Conservation (phyloP, 192 early-diverging fungal genomes). For the Coemansia sp. region DNA sequence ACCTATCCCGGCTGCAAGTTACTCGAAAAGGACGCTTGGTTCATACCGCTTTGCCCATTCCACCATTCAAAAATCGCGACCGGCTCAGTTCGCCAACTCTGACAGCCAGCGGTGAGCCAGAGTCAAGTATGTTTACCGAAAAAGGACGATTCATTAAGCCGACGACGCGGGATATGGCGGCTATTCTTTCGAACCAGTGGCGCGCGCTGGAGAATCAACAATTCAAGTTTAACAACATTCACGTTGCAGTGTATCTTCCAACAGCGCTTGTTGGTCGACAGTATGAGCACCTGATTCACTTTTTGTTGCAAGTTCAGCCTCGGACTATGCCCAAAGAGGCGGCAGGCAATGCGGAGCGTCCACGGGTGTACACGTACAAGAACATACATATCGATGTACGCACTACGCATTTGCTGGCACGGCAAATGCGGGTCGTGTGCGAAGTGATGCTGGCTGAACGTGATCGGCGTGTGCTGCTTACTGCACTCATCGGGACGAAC, state of each 20-base stretch:
- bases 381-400: slow-evolving; percentile 24
- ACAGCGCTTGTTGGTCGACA: slow-evolving; percentile 45
- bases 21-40: neutral
- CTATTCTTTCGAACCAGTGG: slow-evolving; percentile 32
- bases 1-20: neutral
- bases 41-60: neutral
- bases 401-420: slow-evolving; percentile 16
- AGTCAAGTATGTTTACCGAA: neutral
- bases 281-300: slow-evolving; percentile 32
- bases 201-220: slow-evolving; percentile 25
- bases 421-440: slow-evolving; percentile 21
- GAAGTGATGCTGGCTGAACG: slow-evolving; percentile 19
- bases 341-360: neutral
- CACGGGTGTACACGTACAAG: slow-evolving; percentile 10
- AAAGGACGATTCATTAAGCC: slow-evolving; percentile 12
- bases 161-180: slow-evolving; percentile 20
- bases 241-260: slow-evolving; percentile 41
- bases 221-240: slow-evolving; percentile 51
- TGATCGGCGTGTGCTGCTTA: slow-evolving; percentile 36
- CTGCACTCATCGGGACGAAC: slow-evolving; percentile 18
- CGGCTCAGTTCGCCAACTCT: neutral
- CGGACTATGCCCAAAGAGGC: neutral
- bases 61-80: neutral
- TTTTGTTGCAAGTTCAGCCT: slow-evolving; percentile 39
- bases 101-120: neutral